phyloP scores from a whole-genome alignment of 2,329 filamentous ascomycete genomes.

The Paecilomyces niveus region DNA sequence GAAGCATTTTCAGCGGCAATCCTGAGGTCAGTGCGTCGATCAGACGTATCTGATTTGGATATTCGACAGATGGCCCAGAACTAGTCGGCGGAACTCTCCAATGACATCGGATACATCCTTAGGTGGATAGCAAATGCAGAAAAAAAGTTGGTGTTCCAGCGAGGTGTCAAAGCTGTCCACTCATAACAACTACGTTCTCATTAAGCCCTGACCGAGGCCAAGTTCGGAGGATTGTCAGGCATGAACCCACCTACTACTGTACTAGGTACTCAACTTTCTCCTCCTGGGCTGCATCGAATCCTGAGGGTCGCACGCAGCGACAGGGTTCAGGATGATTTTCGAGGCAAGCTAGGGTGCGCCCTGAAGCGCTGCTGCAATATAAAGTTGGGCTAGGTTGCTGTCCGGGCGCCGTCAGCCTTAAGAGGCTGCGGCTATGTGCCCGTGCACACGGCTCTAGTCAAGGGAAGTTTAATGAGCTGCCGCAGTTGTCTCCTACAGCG shows the following conservation, averaged over 20 bases:
- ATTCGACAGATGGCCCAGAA: neutral
- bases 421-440: slow-evolving; percentile 20
- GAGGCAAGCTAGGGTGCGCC: neutral
- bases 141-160: neutral
- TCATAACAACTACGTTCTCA: neutral
- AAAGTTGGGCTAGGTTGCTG: slow-evolving; percentile 3
- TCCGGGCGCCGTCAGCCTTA: slow-evolving; percentile 25
- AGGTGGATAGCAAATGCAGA: neutral
- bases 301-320: neutral
- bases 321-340: neutral
- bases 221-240: neutral
- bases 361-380: neutral
- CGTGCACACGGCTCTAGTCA: slow-evolving; percentile 8
- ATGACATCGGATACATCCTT: neutral
- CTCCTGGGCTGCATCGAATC: neutral
- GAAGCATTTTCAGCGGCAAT: neutral
- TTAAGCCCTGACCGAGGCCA: neutral
- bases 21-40: neutral
- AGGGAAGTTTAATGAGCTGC: neutral
- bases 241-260: neutral
- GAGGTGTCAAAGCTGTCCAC: neutral
- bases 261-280: neutral
- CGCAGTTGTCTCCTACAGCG: neutral
- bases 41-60: neutral
- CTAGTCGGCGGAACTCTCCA: neutral